Evolutionary conservation across 2,329 filamentous ascomycete genomes (phyloP).

Genomic region (Penicillium decumbens): DNA sequence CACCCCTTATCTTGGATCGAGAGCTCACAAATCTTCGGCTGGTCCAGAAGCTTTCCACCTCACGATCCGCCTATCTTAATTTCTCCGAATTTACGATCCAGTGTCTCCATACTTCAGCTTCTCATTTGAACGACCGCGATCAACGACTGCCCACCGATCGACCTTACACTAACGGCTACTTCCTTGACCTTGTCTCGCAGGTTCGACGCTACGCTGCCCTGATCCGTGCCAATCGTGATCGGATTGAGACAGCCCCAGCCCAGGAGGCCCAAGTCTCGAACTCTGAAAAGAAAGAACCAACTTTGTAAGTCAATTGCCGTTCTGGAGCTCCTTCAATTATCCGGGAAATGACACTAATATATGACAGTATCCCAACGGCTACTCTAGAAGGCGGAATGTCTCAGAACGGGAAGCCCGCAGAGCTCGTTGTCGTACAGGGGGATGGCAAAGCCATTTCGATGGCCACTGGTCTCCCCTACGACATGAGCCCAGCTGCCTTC

Average conservation of each 20-base stretch:
- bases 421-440: constrained; percentile 71
- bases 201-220: constrained; percentile 84
- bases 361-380: constrained; percentile 60
- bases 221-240: constrained; percentile 69
- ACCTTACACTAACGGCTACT: constrained; percentile 93
- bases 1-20: not conserved
- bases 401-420: constrained; percentile 74
- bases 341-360: constrained; percentile 27
- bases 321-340: not conserved
- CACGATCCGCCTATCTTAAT: constrained; percentile 72
- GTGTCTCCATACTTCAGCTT: constrained; percentile 84
- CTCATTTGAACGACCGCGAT: constrained; percentile 79
- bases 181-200: constrained; percentile 92
- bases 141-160: constrained; percentile 78
- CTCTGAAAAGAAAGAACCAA: constrained; percentile 40
- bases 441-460: constrained; percentile 77
- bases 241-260: constrained; percentile 54
- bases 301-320: constrained; percentile 27
- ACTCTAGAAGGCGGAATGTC: constrained; percentile 75
- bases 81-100: constrained; percentile 89
- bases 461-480: constrained; percentile 62
- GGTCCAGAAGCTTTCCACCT: constrained; percentile 64
- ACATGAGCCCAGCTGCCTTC: constrained; percentile 40
- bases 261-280: constrained; percentile 23
- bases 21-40: not conserved